Evolutionary conservation across 2,329 filamentous ascomycete genomes (phyloP), one percentile per base, ranked within the genome.

Genomic region (Paraphoma chrysanthemicola): DNA sequence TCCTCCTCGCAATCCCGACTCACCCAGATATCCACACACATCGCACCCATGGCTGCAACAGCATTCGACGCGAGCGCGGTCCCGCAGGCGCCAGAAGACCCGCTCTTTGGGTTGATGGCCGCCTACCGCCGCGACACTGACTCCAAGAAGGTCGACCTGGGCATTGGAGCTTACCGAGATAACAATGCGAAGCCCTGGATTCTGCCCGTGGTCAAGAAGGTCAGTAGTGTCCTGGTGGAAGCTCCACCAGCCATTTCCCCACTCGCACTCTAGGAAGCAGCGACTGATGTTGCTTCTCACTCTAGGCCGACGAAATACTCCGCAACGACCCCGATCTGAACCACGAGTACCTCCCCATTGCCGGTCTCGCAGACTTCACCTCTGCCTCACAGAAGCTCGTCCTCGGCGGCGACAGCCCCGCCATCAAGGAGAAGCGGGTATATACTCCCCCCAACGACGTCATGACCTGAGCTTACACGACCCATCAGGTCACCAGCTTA

Each of bases 321-420:
- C 90, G 89, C 78, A 90, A 90, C 75, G 93, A 97, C 79, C 93
- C 94, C 74, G 86, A 91, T 57, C 85, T 96, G 70, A 96, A 99
- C 82, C 94, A 99, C 83, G 95, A 99, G 85, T 99, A 99, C 80
- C 92, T 96, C 57, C 94, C 95, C 57, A 99, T 99, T 77, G 90
- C 93, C 61, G 95, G 95, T 73, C 85, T 98, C 57, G 81, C 89
- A 53, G 85, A 89, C 62, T 96, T 97, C 81, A 97, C 92, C 57
- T 85, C 87, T 68, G 96, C 95, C 74, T 93, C 95, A 23, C 92
- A 94, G 76, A 93, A 95, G 81, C 85, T 98, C 69, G 90, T 97
- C 57, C 85, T 98, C 31, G 93, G 95, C 49, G 78, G 79, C 41
- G 86, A 90, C 68, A 96, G 92, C 49, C 88, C 92, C 43, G 95